These are phyloP conservation scores for Botryotinia convoluta DNA, from an alignment of 2,329 filamentous ascomycete species.

Conservation along the genomic window DNA sequence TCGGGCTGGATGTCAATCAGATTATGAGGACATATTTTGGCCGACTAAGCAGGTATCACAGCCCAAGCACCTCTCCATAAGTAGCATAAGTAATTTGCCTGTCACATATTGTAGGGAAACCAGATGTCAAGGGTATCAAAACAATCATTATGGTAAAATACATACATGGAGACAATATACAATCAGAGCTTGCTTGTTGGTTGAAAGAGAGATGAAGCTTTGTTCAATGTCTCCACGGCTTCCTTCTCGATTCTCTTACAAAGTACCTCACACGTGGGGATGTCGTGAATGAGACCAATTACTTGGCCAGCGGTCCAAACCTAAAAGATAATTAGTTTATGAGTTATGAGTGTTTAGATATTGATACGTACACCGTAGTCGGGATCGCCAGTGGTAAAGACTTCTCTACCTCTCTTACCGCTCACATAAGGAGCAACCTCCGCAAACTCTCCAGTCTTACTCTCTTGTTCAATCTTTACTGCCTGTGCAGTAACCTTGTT, in stretches of 20 bases:
- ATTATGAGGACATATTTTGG: background rate
- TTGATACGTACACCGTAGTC: conserved; percentile 73
- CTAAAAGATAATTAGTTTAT: conserved; percentile 44
- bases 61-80: background rate
- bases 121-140: background rate
- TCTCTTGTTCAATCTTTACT: conserved; percentile 78
- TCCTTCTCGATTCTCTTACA: conserved; percentile 74
- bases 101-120: background rate
- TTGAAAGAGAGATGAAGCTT: conserved; percentile 55
- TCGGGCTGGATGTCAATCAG: background rate
- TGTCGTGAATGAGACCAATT: conserved; percentile 82
- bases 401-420: conserved; percentile 85
- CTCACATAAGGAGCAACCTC: conserved; percentile 86
- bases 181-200: conserved; percentile 52
- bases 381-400: conserved; percentile 87
- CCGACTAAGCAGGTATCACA: background rate
- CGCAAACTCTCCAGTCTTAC: conserved; percentile 79
- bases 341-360: background rate
- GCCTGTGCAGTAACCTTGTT: conserved; percentile 86
- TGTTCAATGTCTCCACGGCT: conserved; percentile 63
- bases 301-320: conserved; percentile 98
- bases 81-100: background rate
- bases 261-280: conserved; percentile 70
- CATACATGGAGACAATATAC: background rate
- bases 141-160: conserved; percentile 21